Evolutionary conservation across 495 filamentous ascomycete genomes (phyloP).

Genomic region (Penicillium malachiteum): DNA sequence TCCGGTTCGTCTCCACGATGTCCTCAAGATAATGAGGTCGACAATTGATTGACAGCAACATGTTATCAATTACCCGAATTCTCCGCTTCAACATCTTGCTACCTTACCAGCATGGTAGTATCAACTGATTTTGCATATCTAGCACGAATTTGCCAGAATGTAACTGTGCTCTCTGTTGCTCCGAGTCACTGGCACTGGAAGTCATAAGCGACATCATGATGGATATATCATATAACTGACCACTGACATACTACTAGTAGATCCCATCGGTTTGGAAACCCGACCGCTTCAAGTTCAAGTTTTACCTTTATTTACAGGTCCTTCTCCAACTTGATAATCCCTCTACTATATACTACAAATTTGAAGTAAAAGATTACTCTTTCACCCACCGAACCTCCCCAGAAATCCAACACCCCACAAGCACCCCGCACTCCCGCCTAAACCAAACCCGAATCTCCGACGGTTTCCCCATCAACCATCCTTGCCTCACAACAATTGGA

Average conservation of each 20-base stretch:
- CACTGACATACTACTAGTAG: no score
- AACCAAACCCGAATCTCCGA: conserved; percentile 9
- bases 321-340: no score
- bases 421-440: background rate
- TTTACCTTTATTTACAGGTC: no score
- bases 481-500: conserved; percentile 10
- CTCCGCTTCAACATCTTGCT: background rate
- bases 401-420: conserved; percentile 16
- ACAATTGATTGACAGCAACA: background rate
- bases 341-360: no score
- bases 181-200: no score
- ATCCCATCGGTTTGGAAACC: no score
- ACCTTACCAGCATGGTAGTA: no score
- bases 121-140: no score
- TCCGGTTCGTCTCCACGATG: background rate
- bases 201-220: no score
- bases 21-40: background rate
- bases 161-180: background rate
- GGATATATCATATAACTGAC: no score
- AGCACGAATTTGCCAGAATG: background rate
- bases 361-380: no score
- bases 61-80: background rate
- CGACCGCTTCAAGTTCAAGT: no score
- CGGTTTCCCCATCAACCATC: conserved; percentile 4
- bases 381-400: conserved; percentile 3